These are phyloP conservation scores for Aaosphaeria pasadenensis DNA, from an alignment of 2,329 filamentous ascomycete genomes.

Conservation along the genomic window DNA sequence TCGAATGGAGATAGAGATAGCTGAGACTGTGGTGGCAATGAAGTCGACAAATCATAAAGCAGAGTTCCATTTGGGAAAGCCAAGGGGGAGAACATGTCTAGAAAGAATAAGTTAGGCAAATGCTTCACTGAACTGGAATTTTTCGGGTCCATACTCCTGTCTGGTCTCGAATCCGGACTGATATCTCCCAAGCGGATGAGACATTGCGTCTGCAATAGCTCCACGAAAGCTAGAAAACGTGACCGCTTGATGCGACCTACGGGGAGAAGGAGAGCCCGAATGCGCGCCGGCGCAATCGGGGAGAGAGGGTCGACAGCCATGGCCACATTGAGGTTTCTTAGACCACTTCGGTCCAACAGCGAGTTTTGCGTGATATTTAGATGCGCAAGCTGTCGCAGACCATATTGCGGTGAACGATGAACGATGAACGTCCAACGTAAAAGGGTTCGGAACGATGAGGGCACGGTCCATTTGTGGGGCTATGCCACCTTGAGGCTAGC, in stretches of 20 bases:
- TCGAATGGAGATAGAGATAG: conserved; percentile 84
- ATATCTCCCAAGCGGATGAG: conserved; percentile 83
- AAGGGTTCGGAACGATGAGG: not conserved
- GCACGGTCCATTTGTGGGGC: not conserved
- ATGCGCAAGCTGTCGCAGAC: conserved; percentile 7
- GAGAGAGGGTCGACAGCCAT: conserved; percentile 90
- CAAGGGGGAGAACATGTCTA: conserved; percentile 91
- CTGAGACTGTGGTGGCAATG: conserved; percentile 75
- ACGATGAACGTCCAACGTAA: conserved; percentile 6
- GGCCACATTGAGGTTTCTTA: conserved; percentile 47
- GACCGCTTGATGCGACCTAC: conserved; percentile 81
- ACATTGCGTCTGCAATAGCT: conserved; percentile 74
- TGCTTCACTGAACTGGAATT: conserved; percentile 12
- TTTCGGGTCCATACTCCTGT: conserved; percentile 66
- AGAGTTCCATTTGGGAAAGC: conserved; percentile 83
- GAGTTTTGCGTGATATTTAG: conserved; percentile 5
- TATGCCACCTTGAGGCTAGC: not conserved
- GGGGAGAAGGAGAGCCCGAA: conserved; percentile 83
- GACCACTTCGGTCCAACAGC: conserved; percentile 14
- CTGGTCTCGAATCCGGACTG: conserved; percentile 77
- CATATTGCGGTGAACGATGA: conserved; percentile 23
- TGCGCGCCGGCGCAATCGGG: conserved; percentile 85
- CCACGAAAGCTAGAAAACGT: conserved; percentile 75
- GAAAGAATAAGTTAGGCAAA: conserved; percentile 27
- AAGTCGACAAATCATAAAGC: conserved; percentile 82